These are phyloP conservation scores for Debaryomycetaceae sp. DNA, from an alignment of 1,139 yeast genomes.

Conservation along the genomic window DNA sequence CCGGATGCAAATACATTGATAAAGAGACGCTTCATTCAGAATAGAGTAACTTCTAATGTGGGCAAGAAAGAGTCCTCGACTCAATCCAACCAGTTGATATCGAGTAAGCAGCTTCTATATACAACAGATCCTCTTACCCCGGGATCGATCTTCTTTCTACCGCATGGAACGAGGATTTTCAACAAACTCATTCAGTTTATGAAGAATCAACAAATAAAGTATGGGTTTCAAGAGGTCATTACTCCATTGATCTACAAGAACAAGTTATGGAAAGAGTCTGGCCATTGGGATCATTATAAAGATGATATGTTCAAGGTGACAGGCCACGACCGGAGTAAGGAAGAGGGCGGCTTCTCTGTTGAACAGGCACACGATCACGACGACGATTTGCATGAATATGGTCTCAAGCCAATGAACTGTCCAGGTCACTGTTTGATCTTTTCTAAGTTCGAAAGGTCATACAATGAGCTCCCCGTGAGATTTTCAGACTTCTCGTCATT, in stretches of 20 bases:
- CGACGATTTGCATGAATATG: slow-evolving; percentile 57
- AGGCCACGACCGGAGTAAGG: slow-evolving; percentile 41
- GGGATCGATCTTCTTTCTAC: slow-evolving; percentile 84
- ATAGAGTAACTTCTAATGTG: background rate
- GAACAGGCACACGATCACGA: slow-evolving; percentile 12
- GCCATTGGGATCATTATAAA: slow-evolving; percentile 94
- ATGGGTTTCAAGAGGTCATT: slow-evolving; percentile 89
- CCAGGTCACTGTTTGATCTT: slow-evolving; percentile 96
- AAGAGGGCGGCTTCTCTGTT: slow-evolving; percentile 16
- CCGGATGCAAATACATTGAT: background rate
- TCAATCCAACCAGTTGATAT: slow-evolving; percentile 45
- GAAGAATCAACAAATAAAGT: slow-evolving; percentile 77
- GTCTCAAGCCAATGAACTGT: slow-evolving; percentile 97
- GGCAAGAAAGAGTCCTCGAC: slow-evolving; percentile 23
- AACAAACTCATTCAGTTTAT: slow-evolving; percentile 75
- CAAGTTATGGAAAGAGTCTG: slow-evolving; percentile 84
- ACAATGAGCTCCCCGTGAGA: slow-evolving; percentile 85
- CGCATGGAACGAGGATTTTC: slow-evolving; percentile 86
- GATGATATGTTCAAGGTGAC: slow-evolving; percentile 90
- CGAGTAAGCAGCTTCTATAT: slow-evolving; percentile 68
- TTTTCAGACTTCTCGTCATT: slow-evolving; percentile 90
- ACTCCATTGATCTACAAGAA: slow-evolving; percentile 89
- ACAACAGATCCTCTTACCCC: slow-evolving; percentile 79
- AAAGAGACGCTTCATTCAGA: background rate
- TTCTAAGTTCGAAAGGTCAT: slow-evolving; percentile 78